phyloP scores from a whole-genome alignment of 768 basidiomycete genomes.

The Suillus luteus region DNA sequence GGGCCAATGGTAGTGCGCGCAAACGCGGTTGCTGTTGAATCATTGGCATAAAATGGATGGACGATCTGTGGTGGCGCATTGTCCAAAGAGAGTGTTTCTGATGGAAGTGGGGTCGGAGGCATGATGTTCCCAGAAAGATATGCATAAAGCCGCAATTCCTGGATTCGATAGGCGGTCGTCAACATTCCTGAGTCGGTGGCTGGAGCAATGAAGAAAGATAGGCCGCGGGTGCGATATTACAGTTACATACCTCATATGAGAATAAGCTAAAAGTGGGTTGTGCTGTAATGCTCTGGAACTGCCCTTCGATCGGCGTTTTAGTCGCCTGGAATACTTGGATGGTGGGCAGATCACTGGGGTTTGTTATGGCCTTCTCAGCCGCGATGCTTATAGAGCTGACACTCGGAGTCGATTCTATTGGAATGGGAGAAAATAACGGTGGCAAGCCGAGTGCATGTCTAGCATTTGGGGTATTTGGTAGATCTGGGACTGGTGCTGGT shows the following conservation, averaged over 20 bases:
- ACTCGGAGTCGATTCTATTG: slow-evolving; percentile 14
- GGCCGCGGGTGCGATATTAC: slow-evolving; percentile 7
- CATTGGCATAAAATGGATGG: slow-evolving; percentile 28
- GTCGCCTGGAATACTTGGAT: slow-evolving; percentile 32
- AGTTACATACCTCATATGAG: slow-evolving; percentile 44
- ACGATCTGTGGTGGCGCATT: not conserved
- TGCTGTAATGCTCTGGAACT: slow-evolving; percentile 41
- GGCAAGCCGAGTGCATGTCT: slow-evolving; percentile 50
- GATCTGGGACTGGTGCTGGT: slow-evolving; percentile 49
- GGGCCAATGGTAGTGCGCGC: slow-evolving; percentile 15
- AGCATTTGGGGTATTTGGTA: slow-evolving; percentile 45
- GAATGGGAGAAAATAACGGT: slow-evolving; percentile 50
- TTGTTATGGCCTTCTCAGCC: not conserved
- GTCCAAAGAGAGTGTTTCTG: slow-evolving; percentile 4
- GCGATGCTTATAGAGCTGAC: slow-evolving; percentile 4
- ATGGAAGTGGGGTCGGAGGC: slow-evolving; percentile 15
- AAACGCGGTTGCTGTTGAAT: slow-evolving; percentile 27
- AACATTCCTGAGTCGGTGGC: slow-evolving; percentile 14
- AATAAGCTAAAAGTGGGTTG: slow-evolving; percentile 39
- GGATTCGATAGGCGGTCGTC: slow-evolving; percentile 21
- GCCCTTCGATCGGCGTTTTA: slow-evolving; percentile 24
- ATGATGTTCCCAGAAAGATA: slow-evolving; percentile 40
- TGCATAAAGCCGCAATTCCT: slow-evolving; percentile 48
- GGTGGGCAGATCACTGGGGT: slow-evolving; percentile 21
- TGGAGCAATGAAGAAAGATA: slow-evolving; percentile 10